Evolutionary conservation across 2,329 filamentous ascomycete genomes (phyloP).

Genomic region (Pseudogymnoascus sp.): DNA sequence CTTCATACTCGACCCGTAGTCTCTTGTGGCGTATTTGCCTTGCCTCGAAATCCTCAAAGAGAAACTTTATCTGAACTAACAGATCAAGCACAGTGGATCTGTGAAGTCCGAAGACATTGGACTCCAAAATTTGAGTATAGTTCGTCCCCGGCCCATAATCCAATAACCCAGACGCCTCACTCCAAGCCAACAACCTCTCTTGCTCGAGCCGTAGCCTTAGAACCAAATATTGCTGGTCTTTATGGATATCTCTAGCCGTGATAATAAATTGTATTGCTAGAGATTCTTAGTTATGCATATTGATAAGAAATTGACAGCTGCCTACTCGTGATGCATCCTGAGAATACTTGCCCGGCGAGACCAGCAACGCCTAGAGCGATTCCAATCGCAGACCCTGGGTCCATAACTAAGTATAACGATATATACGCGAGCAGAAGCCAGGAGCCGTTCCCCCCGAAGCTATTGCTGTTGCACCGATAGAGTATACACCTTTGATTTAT

Average conservation of each 20-base stretch:
- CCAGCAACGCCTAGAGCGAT: slow-evolving; percentile 38
- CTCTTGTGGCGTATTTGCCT: slow-evolving; percentile 34
- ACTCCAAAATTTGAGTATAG: slow-evolving; percentile 30
- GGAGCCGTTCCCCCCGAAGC: background rate
- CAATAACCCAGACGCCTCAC: slow-evolving; percentile 40
- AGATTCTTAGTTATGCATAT: slow-evolving; percentile 3
- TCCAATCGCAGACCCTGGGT: slow-evolving; percentile 36
- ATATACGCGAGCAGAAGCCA: background rate
- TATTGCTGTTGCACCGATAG: background rate
- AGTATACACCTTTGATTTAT: background rate
- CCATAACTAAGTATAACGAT: slow-evolving; percentile 25
- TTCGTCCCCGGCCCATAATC: slow-evolving; percentile 33
- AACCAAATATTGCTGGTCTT: slow-evolving; percentile 41
- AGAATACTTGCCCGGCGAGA: slow-evolving; percentile 39
- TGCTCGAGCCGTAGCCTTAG: slow-evolving; percentile 42
- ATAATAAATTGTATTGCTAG: slow-evolving; percentile 40
- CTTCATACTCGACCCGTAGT: slow-evolving; percentile 29
- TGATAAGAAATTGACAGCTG: background rate
- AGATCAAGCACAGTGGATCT: slow-evolving; percentile 42
- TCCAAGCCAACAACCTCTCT: slow-evolving; percentile 42
- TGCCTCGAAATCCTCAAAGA: slow-evolving; percentile 39
- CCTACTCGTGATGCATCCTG: slow-evolving; percentile 37
- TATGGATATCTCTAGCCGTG: slow-evolving; percentile 39
- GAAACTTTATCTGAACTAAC: slow-evolving; percentile 38
- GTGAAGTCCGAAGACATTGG: slow-evolving; percentile 41